Percentiles rank a stretch among this genome's conserved stretches.
Conservation (phyloP, 176 grass and related monocot species). For the Miscanthus lutarioriparius region DNA sequence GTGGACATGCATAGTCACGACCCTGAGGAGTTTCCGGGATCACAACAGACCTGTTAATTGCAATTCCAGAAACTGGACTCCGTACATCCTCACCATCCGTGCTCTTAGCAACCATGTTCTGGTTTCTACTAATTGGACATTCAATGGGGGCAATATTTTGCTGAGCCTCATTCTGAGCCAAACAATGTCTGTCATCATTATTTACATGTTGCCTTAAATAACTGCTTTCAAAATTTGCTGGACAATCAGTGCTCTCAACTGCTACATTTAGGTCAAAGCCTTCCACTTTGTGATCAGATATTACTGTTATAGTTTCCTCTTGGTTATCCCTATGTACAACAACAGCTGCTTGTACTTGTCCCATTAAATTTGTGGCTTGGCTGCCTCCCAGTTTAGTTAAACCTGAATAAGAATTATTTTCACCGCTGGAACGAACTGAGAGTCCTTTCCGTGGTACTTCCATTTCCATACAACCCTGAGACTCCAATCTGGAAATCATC, state of each 20-base stretch:
- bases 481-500: conserved; percentile 24
- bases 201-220: not conserved
- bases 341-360: not conserved
- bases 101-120: conserved; percentile 9
- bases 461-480: conserved; percentile 14
- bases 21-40: conserved; percentile 44
- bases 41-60: conserved; percentile 14
- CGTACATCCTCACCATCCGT: not conserved
- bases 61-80: conserved; percentile 14
- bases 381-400: conserved; percentile 25
- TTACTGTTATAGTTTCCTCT: conserved; percentile 31
- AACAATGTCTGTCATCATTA: not conserved
- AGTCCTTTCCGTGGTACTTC: not conserved
- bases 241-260: conserved; percentile 48
- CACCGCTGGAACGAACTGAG: not conserved
- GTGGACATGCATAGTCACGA: conserved; percentile 24
- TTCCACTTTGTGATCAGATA: conserved; percentile 33
- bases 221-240: conserved; percentile 28
- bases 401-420: conserved; percentile 16
- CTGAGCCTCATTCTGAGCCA: not conserved
- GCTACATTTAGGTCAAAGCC: conserved; percentile 58
- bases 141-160: conserved; percentile 24
- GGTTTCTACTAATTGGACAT: conserved; percentile 11
- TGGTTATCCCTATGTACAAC: conserved; percentile 19
- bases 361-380: not conserved